phyloP scores from a whole-genome alignment of 352 stramenopile genomes.

The Globisporangium irregulare region DNA sequence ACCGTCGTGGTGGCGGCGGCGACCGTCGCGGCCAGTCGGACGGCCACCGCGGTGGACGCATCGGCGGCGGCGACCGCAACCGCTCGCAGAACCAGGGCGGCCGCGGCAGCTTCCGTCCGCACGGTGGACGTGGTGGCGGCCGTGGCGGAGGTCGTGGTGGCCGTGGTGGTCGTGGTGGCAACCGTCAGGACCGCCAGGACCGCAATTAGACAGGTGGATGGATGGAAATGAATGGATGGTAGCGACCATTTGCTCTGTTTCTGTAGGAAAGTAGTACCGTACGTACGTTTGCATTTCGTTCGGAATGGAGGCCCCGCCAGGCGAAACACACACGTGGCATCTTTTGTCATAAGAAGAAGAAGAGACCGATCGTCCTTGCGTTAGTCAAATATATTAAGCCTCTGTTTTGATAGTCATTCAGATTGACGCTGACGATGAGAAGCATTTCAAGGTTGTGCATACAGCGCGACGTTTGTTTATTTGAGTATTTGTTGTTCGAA shows the following conservation, averaged over 20 bases:
- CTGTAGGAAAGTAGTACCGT: not conserved
- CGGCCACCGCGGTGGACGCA: slow-evolving; percentile 24
- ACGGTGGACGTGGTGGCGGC: slow-evolving; percentile 45
- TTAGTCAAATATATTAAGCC: slow-evolving; percentile 16
- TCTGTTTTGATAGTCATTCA: slow-evolving; percentile 16
- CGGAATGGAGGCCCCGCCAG: not conserved
- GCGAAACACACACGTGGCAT: not conserved
- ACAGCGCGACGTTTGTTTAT: not conserved
- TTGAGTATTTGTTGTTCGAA: not conserved
- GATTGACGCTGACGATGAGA: not conserved
- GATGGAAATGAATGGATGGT: not conserved
- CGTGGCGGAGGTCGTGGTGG: slow-evolving; percentile 37
- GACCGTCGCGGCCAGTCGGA: slow-evolving; percentile 33
- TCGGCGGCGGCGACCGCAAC: slow-evolving; percentile 24
- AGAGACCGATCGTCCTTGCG: not conserved
- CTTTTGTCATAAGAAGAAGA: slow-evolving; percentile 22
- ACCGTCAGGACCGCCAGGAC: slow-evolving; percentile 35
- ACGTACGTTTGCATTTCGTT: not conserved
- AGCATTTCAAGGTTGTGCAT: not conserved
- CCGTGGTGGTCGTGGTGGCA: slow-evolving; percentile 25
- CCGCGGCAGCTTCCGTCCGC: slow-evolving; percentile 45
- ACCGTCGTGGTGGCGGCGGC: slow-evolving; percentile 40
- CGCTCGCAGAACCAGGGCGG: slow-evolving; percentile 32
- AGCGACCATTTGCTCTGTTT: not conserved
- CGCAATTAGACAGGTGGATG: slow-evolving; percentile 19